Evolutionary conservation across 805 yeast genomes (phyloP).

Genomic region (Candida anglica): DNA sequence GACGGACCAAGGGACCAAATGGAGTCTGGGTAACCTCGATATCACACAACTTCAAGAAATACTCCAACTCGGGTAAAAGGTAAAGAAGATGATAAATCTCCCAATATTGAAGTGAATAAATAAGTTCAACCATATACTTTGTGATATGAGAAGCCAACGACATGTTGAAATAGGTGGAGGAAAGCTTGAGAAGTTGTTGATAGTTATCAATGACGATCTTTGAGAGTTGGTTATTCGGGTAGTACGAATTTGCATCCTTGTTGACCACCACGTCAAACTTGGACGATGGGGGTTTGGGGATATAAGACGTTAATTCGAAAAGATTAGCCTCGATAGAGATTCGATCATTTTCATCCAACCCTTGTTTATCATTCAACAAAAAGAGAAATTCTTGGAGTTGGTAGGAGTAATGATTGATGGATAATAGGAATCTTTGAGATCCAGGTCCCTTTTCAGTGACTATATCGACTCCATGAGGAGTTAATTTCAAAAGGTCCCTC

Average conservation of each 20-base stretch:
- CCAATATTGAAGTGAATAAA: slow-evolving; percentile 40
- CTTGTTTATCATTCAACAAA: slow-evolving; percentile 21
- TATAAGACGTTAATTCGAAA: slow-evolving; percentile 19
- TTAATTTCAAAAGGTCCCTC: slow-evolving; percentile 26
- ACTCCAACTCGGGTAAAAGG: slow-evolving; percentile 26
- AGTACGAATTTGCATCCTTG: slow-evolving; percentile 9
- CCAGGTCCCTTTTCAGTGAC: slow-evolving; percentile 4
- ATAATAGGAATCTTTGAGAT: slow-evolving; percentile 10
- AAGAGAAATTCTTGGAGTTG: slow-evolving; percentile 26
- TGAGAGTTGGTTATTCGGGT: slow-evolving; percentile 35
- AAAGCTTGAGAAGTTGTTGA: slow-evolving; percentile 21
- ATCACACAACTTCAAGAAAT: slow-evolving; percentile 28
- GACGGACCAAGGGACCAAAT: slow-evolving; percentile 35
- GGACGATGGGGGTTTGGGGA: slow-evolving; percentile 15
- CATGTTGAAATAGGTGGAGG: slow-evolving; percentile 33
- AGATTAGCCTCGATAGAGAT: slow-evolving; percentile 24
- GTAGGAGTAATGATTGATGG: slow-evolving; percentile 28
- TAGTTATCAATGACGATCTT: slow-evolving; percentile 37
- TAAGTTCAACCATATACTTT: slow-evolving; percentile 32
- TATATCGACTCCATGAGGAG: slow-evolving; percentile 16
- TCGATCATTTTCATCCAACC: slow-evolving; percentile 24
- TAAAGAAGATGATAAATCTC: slow-evolving; percentile 38
- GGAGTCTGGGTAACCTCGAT: slow-evolving; percentile 33
- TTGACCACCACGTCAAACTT: not conserved
- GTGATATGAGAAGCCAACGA: slow-evolving; percentile 37